Percentiles rank a stretch among this genome's conserved stretches.
Evolutionary conservation across 441 rosid genomes (phyloP).

Genomic region (Populus tomentosa): DNA sequence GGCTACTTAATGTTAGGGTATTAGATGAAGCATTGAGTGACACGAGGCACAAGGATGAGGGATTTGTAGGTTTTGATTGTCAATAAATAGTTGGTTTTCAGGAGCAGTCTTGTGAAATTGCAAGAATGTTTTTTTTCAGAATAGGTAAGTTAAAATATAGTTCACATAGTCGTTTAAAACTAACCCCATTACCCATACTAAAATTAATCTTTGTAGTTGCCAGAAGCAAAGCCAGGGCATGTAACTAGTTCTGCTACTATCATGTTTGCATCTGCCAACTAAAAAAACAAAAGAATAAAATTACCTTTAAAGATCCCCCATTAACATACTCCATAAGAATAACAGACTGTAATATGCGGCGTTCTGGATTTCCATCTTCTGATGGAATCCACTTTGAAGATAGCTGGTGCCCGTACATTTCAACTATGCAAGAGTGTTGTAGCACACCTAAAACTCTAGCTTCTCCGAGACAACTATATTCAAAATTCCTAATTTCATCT

Average conservation of each 20-base stretch:
- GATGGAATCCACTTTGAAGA: constrained; percentile 64
- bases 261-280: background rate
- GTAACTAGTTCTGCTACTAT: background rate
- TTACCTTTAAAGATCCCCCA: constrained; percentile 88
- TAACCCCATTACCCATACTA: background rate
- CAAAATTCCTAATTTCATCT: constrained; percentile 69
- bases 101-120: background rate
- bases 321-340: constrained; percentile 75
- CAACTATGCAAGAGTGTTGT: constrained; percentile 78
- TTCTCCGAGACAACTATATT: constrained; percentile 83
- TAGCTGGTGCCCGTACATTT: constrained; percentile 86
- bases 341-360: constrained; percentile 56
- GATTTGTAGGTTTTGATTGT: background rate
- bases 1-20: background rate
- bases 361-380: constrained; percentile 53
- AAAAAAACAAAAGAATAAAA: background rate
- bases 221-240: background rate
- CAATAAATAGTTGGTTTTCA: background rate
- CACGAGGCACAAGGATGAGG: background rate
- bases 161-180: background rate
- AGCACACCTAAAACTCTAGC: constrained; percentile 74
- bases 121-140: background rate
- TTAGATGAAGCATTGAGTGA: background rate
- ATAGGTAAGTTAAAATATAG: background rate
- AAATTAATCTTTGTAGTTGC: background rate